Evolutionary conservation across 2,329 filamentous ascomycete genomes (phyloP).

Genomic region (Aspergillus piperis): DNA sequence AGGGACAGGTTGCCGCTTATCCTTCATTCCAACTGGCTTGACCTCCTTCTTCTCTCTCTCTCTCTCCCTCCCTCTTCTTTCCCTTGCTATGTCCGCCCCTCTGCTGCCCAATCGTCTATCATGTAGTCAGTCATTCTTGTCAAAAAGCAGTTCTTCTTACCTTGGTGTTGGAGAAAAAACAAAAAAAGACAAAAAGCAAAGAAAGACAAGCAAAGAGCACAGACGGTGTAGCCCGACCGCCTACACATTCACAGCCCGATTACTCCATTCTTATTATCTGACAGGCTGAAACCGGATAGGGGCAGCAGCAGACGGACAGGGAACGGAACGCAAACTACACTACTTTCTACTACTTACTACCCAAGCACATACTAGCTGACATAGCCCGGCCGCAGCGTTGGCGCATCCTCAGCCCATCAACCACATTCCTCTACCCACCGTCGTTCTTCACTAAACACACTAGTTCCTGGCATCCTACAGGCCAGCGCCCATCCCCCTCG

Average conservation of each 20-base stretch:
- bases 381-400: slow-evolving; percentile 8
- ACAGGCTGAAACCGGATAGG: slow-evolving; percentile 9
- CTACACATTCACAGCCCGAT: background rate
- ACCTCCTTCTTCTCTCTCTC: background rate
- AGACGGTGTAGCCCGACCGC: background rate
- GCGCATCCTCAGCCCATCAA: slow-evolving; percentile 13
- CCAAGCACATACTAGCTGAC: slow-evolving; percentile 1
- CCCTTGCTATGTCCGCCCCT: background rate
- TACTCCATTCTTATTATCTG: background rate
- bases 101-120: slow-evolving; percentile 6
- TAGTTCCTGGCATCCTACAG: slow-evolving; percentile 11
- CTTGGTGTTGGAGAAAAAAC: background rate
- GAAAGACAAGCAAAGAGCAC: background rate
- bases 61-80: background rate
- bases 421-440: slow-evolving; percentile 12
- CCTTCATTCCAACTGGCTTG: background rate
- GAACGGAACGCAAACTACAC: too few relatives aligned
- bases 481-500: slow-evolving; percentile 25
- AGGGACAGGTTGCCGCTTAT: background rate
- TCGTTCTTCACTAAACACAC: background rate
- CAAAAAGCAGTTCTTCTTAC: background rate
- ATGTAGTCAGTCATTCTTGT: slow-evolving; percentile 1
- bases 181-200: background rate
- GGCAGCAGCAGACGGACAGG: background rate
- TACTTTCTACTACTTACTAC: too few relatives aligned